Conservation (phyloP, 352 stramenopile species). For the Phytophthora tubulina region DNA sequence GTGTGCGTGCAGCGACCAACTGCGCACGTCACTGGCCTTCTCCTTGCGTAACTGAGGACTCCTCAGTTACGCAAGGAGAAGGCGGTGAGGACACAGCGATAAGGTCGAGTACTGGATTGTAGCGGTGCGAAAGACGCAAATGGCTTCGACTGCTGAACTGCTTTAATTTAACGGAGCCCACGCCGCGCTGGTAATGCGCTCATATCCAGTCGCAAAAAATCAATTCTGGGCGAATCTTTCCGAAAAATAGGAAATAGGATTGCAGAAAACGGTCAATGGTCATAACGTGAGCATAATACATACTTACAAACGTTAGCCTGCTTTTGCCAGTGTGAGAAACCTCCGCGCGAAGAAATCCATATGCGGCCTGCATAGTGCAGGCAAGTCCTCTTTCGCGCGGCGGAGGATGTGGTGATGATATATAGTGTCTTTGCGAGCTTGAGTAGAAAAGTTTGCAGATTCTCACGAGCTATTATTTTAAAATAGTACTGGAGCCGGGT, state of each 20-base stretch:
- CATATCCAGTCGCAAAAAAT: constrained; percentile 4
- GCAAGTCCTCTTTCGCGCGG: background rate
- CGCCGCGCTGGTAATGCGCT: background rate
- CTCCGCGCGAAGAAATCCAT: background rate
- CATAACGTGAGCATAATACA: background rate
- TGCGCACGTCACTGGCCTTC: too few species aligned
- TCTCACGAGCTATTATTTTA: too few species aligned
- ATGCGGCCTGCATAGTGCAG: background rate
- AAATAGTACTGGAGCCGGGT: too few species aligned
- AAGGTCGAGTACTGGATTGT: background rate
- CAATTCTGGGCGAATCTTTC: background rate
- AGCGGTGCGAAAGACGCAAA: background rate
- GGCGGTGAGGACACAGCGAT: too few species aligned
- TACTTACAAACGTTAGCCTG: background rate
- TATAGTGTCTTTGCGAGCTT: background rate
- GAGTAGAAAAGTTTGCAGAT: too few species aligned
- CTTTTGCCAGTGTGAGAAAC: background rate
- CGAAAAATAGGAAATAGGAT: too few species aligned
- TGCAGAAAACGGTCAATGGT: background rate
- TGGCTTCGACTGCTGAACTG: background rate
- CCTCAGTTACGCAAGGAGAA: too few species aligned
- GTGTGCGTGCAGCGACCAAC: too few species aligned
- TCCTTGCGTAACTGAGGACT: too few species aligned
- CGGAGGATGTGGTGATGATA: background rate
- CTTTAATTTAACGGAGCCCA: constrained; percentile 1